A percentile compares a stretch with the other conserved stretches of the same genome.
Conservation (phyloP, 805 yeast genomes). For the Candida arabinofermentans region DNA sequence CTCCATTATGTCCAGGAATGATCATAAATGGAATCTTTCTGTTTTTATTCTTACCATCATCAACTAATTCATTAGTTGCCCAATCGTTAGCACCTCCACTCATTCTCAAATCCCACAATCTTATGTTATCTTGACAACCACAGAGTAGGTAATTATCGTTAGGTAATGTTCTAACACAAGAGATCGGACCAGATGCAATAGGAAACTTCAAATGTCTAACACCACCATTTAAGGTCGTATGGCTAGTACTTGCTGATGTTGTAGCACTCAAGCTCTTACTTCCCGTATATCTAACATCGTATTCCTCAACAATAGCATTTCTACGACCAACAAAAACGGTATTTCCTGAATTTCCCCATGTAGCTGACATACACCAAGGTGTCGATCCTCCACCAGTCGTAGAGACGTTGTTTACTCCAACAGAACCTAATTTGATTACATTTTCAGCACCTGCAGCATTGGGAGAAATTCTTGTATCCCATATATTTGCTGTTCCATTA, state of each 20-base stretch:
- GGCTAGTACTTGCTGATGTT: not conserved
- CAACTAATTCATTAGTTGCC: not conserved
- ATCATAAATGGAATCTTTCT: slow-evolving; percentile 75
- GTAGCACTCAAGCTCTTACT: slow-evolving; percentile 43
- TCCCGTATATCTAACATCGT: slow-evolving; percentile 54
- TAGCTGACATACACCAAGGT: slow-evolving; percentile 90
- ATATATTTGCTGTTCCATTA: slow-evolving; percentile 75
- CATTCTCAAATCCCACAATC: slow-evolving; percentile 71
- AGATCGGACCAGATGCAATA: slow-evolving; percentile 83
- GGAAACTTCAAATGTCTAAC: slow-evolving; percentile 69
- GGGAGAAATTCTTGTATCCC: slow-evolving; percentile 62
- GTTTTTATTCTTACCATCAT: slow-evolving; percentile 6
- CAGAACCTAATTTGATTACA: slow-evolving; percentile 28
- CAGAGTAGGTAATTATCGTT: slow-evolving; percentile 75
- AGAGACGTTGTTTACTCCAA: slow-evolving; percentile 35
- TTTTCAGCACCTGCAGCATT: slow-evolving; percentile 8
- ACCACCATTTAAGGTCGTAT: not conserved
- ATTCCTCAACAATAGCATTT: slow-evolving; percentile 80
- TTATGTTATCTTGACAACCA: slow-evolving; percentile 85
- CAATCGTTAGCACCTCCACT: slow-evolving; percentile 13
- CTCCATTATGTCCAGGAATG: slow-evolving; percentile 96
- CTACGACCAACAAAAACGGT: slow-evolving; percentile 80
- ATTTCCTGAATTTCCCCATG: slow-evolving; percentile 86
- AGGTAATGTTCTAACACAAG: slow-evolving; percentile 75
- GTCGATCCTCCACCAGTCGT: slow-evolving; percentile 67